Evolutionary conservation across 495 filamentous ascomycete genomes (phyloP), one percentile per base, ranked within the genome.

Genomic region (Aspergillus campestris): DNA sequence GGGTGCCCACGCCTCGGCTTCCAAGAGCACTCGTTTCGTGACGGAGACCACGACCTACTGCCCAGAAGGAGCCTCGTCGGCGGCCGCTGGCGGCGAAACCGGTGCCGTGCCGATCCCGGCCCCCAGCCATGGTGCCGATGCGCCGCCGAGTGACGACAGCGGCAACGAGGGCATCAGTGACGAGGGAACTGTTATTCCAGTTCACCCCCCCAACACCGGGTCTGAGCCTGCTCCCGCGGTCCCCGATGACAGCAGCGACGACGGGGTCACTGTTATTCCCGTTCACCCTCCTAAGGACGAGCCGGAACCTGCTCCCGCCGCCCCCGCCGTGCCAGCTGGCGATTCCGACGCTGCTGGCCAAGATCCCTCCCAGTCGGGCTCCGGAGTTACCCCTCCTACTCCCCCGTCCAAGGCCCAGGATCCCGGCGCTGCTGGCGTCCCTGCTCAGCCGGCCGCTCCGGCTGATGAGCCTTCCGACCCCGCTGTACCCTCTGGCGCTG

Each of bases 11-110:
- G 29, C 11, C 37, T 12, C 34, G 12, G n/a, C 9, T 14, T 30
- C 29, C 11, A 40, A 47, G 45, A 32, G 44, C 13, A 52, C 46
- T 10, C 40, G 45, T 10, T 51, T 47, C 8, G 40, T 53, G 12
- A 56, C 51, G 4, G 28, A 53, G 31, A 52, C 48, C 9, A 56
- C 43, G 0, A 54, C 56, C n/a, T 12, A 54, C 12, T 54, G 46
- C 45, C 33, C 48, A 27, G 24, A 13, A 29, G 32, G 38, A 28
- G 38, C 27, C 13, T 32, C 41, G 14, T 28, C 40, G 7, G 18
- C 45, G 7, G 33, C 39, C 13, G 12, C 47, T 30, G 38, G 40
- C 31, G 31, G 13, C 28, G 32, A 31, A 12, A 30, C 12, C 18
- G 39, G 32, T 12, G 30, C 35, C 4, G 27, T 18, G 15, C 11